Conservation (phyloP, 176 grass and related monocot species). For the Metroxylon sagu region DNA sequence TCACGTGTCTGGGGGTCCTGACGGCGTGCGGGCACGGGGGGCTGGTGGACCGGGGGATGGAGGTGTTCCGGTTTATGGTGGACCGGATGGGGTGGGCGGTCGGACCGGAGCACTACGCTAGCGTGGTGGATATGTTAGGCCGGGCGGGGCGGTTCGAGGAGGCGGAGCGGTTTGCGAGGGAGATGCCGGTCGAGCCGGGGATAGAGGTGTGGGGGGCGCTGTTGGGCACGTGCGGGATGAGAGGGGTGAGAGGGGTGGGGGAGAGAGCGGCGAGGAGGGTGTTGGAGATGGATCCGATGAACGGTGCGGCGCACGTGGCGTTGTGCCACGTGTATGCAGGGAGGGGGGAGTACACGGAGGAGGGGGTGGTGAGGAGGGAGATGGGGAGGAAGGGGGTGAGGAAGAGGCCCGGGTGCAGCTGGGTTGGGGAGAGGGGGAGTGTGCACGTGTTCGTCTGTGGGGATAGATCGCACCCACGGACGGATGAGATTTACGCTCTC, state of each 20-base stretch:
- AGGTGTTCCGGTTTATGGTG: conserved; percentile 6
- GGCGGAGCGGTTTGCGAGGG: conserved; percentile 5
- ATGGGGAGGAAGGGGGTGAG: too few species aligned
- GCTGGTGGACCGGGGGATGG: conserved; percentile 10
- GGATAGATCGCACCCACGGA: conserved; percentile 7
- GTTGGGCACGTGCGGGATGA: too few species aligned
- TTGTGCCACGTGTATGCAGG: too few species aligned
- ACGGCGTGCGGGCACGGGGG: conserved; percentile 5
- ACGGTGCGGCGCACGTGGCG: too few species aligned
- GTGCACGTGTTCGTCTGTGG: conserved; percentile 4
- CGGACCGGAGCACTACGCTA: conserved; percentile 1
- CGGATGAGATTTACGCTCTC: conserved; percentile 5
- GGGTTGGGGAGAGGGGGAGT: neutral
- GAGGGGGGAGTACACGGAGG: too few species aligned
- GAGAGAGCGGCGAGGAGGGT: too few species aligned
- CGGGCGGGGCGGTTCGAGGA: conserved; percentile 4
- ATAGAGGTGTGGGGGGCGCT: too few species aligned
- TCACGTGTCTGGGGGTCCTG: conserved; percentile 7
- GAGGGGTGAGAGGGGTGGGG: too few species aligned
- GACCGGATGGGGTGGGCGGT: neutral
- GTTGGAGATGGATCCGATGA: too few species aligned
- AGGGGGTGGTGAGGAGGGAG: too few species aligned
- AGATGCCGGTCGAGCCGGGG: neutral
- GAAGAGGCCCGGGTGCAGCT: too few species aligned
- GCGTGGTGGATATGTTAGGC: conserved; percentile 9